These are phyloP conservation scores for Fusarium hainanense DNA, from an alignment of 2,329 filamentous ascomycete species.

Conservation along the genomic window DNA sequence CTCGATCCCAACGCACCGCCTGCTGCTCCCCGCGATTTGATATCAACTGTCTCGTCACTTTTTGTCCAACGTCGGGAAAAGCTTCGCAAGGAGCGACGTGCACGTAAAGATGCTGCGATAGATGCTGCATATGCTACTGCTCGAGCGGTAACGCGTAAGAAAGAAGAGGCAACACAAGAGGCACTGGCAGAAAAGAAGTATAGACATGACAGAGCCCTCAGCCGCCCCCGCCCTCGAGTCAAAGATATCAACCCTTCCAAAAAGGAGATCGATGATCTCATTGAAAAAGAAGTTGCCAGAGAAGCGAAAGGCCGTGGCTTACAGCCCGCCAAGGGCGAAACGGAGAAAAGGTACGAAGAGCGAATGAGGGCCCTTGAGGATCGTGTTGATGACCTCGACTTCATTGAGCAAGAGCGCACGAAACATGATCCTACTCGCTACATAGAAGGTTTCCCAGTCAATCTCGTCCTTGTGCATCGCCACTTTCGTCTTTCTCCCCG, in stretches of 20 bases:
- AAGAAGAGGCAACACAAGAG: background rate
- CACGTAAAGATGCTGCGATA: background rate
- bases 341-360: background rate
- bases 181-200: background rate
- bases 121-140: conserved; percentile 1
- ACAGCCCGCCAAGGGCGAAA: conserved; percentile 6
- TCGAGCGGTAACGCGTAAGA: background rate
- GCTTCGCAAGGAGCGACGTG: background rate
- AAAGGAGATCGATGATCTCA: conserved; percentile 20
- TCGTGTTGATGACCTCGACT: conserved; percentile 14
- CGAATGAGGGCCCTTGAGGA: conserved; percentile 32
- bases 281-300: conserved; percentile 16
- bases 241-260: conserved; percentile 1
- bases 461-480: conserved; percentile 27
- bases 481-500: conserved; percentile 21
- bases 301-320: conserved; percentile 12
- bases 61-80: conserved; percentile 5
- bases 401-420: conserved; percentile 6
- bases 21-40: conserved; percentile 19
- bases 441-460: conserved; percentile 45
- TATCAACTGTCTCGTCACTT: conserved; percentile 21
- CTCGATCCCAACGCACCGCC: conserved; percentile 2
- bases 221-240: background rate
- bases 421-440: conserved; percentile 37
- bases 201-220: background rate